These are phyloP conservation scores for Saturnispora mendoncae DNA, from an alignment of 805 yeast genomes.

Conservation along the genomic window DNA sequence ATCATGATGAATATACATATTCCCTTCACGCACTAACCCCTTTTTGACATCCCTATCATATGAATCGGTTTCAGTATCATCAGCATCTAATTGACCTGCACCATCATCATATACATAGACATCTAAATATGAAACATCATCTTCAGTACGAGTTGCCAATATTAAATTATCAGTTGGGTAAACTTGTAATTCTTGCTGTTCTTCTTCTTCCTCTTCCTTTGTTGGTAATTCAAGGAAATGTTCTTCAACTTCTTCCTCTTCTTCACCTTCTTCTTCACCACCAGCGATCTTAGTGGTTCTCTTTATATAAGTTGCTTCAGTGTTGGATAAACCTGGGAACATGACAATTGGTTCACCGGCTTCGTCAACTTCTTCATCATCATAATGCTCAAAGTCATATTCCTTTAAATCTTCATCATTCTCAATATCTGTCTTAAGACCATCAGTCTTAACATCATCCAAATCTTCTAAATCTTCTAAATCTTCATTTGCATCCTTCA, in stretches of 20 bases:
- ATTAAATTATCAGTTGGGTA: constrained; percentile 86
- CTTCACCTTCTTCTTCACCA: constrained; percentile 30
- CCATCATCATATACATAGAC: constrained; percentile 93
- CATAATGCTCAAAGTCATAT: constrained; percentile 79
- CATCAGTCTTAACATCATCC: constrained; percentile 10
- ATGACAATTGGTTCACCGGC: constrained; percentile 50
- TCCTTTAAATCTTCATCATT: constrained; percentile 81
- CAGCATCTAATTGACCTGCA: constrained; percentile 53
- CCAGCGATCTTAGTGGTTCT: constrained; percentile 36
- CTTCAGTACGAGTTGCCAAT: constrained; percentile 91
- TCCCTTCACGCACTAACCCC: constrained; percentile 63
- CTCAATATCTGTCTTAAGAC: constrained; percentile 45
- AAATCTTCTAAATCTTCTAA: constrained; percentile 21
- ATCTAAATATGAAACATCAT: constrained; percentile 84
- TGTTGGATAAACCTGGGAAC: constrained; percentile 61
- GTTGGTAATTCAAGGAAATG: constrained; percentile 56
- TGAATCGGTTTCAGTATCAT: constrained; percentile 55
- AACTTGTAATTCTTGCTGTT: constrained; percentile 74
- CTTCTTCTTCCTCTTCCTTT: constrained; percentile 61
- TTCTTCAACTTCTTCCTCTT: constrained; percentile 38
- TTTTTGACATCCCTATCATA: constrained; percentile 65
- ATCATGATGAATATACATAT: constrained; percentile 91
- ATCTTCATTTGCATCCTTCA: constrained; percentile 56
- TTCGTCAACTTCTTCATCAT: constrained; percentile 50
- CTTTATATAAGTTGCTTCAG: constrained; percentile 49